Percentiles rank a stretch among this genome's conserved stretches.
These are phyloP conservation scores for Myrica gale DNA, from an alignment of 306 rosid genomes.

Conservation along the genomic window DNA sequence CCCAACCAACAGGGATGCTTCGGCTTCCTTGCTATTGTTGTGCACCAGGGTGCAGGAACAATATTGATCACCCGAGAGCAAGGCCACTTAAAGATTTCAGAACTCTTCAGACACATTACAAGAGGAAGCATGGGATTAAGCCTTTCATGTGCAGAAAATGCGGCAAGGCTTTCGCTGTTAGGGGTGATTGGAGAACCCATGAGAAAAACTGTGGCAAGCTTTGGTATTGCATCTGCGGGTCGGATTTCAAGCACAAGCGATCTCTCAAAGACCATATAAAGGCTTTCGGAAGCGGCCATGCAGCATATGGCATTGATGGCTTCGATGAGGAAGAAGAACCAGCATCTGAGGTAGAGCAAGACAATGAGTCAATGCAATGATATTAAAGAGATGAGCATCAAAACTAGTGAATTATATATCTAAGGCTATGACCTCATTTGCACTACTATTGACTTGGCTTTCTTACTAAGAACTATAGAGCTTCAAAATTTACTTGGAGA, in stretches of 20 bases:
- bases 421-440: conserved; percentile 11
- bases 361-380: conserved; percentile 59
- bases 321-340: conserved; percentile 93
- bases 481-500: conserved; percentile 30
- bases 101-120: conserved; percentile 95
- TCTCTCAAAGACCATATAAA: conserved; percentile 90
- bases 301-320: conserved; percentile 67
- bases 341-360: conserved; percentile 94
- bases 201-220: conserved; percentile 97
- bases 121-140: conserved; percentile 93
- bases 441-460: conserved; percentile 22
- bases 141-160: conserved; percentile 97
- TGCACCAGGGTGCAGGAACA: conserved; percentile 91
- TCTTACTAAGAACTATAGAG: conserved; percentile 31
- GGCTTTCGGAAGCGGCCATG: conserved; percentile 90
- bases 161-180: conserved; percentile 91
- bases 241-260: conserved; percentile 95
- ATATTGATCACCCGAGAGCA: conserved; percentile 90
- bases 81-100: conserved; percentile 91
- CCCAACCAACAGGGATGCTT: conserved; percentile 95
- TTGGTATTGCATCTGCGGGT: conserved; percentile 94
- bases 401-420: background rate
- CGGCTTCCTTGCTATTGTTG: conserved; percentile 96
- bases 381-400: background rate
- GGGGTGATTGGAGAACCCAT: conserved; percentile 97